Conservation (phyloP, 2,329 filamentous ascomycete species). For the Fusarium udum region DNA sequence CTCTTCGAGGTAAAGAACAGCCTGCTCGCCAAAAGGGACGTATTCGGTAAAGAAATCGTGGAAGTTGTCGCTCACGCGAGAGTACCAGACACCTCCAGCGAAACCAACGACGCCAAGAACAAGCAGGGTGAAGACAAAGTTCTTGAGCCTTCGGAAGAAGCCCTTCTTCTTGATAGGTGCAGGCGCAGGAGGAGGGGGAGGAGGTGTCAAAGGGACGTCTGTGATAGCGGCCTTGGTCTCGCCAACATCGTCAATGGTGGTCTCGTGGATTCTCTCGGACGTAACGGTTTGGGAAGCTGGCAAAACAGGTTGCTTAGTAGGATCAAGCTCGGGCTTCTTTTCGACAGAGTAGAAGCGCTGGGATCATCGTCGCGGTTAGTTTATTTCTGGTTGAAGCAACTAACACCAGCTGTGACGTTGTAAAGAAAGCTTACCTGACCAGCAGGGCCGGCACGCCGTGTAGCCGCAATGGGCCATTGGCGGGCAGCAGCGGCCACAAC, state of each 20-base stretch:
- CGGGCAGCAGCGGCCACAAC: conserved; percentile 61
- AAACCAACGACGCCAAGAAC: conserved; percentile 82
- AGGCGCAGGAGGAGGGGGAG: conserved; percentile 43
- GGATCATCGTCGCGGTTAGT: conserved; percentile 45
- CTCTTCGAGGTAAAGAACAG: conserved; percentile 95
- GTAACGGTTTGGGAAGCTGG: conserved; percentile 64
- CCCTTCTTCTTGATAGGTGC: conserved; percentile 66
- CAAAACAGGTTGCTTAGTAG: conserved; percentile 60
- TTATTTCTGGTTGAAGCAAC: background rate
- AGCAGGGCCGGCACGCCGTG: conserved; percentile 47
- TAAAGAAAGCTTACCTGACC: conserved; percentile 49
- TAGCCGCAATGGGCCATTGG: conserved; percentile 64
- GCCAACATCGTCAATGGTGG: conserved; percentile 50
- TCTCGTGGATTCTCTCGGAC: conserved; percentile 55
- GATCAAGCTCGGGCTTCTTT: conserved; percentile 60
- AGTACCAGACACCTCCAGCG: conserved; percentile 89
- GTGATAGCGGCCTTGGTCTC: conserved; percentile 52
- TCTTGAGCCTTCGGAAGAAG: conserved; percentile 76
- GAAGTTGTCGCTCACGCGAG: conserved; percentile 94
- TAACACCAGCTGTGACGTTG: conserved; percentile 46
- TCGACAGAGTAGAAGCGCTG: conserved; percentile 68
- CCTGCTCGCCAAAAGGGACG: conserved; percentile 92
- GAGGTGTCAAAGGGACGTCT: conserved; percentile 48
- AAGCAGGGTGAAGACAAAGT: conserved; percentile 79
- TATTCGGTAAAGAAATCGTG: conserved; percentile 99